Base-by-base conservation (phyloP, 2,329 filamentous ascomycete species). In the Pseudocercospora cruenta region DNA sequence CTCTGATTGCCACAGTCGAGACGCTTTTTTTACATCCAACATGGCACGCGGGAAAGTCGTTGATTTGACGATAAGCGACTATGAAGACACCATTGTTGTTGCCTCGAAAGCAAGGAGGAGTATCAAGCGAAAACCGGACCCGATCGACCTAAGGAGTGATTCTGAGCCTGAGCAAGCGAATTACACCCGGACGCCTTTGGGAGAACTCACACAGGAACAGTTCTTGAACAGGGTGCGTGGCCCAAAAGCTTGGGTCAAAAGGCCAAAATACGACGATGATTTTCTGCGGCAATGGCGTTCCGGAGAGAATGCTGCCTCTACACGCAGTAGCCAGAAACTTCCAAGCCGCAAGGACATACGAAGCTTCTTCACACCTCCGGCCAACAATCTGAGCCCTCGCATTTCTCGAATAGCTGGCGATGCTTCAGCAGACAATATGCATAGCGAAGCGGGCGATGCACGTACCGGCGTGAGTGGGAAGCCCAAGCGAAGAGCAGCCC, bases 11-110 rank as follows among this genome's bases (percentile, higher is more conserved):
- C 28, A 3, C 28, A 31, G 8, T n/a, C n/a, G n/a, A n/a, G 28
- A 31, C 5, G 8, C 1, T 7, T 31, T 31, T 6, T 31, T 31
- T 10, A 21, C 47, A 51, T 21, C 47, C 47, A 51, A 21, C 47
- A 51, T 51, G 47, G 5, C n/a, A 4, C 47, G 47, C 47, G 21
- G 21, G n/a, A 51, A 51, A 12, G 53, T 54, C 28, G 54, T 64
- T 28, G 47, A 64, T 33, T 36, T 63, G 2, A 39, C 63, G 7
- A n/a, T 22, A 6, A 66, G 54, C 36, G 60, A 62, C 10, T 31
- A 49, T 47, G 64, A 60, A n/a, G 39, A 63, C 14, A 60, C 26
- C 2, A 60, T 55, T 14, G 36, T 4, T 4, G 54, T 63, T 2
- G 53, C 45, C 9, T 26, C 31, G 10, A 26, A n/a, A 10, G 12